Evolutionary conservation across 2,329 filamentous ascomycete species (phyloP).

Genomic region (Aspergillus sp.): DNA sequence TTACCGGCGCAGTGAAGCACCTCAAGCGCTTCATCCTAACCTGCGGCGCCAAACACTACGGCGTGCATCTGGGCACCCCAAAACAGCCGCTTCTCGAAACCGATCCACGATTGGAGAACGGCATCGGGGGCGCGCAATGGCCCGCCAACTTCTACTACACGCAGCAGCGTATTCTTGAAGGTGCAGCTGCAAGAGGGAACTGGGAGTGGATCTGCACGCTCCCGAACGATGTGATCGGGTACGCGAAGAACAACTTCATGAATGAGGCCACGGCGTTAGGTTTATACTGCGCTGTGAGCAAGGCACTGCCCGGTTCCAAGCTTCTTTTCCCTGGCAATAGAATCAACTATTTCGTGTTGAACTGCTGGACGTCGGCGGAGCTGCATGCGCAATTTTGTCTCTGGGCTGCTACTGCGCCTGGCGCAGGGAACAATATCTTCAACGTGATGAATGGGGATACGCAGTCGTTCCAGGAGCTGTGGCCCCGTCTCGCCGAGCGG

Average conservation of each 20-base stretch:
- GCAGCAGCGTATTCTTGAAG: constrained; percentile 46
- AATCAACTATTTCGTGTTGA: constrained; percentile 31
- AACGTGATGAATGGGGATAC: constrained; percentile 42
- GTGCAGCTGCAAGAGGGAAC: constrained; percentile 24
- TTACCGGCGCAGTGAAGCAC: constrained; percentile 39
- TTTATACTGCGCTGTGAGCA: constrained; percentile 36
- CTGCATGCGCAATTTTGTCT: constrained; percentile 37
- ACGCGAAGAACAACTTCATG: constrained; percentile 41
- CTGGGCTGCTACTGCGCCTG: constrained; percentile 31
- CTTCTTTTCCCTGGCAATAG: constrained; percentile 35
- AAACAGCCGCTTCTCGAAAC: constrained; percentile 50
- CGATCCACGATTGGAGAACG: constrained; percentile 42
- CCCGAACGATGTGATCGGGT: constrained; percentile 47
- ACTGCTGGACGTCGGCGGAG: constrained; percentile 32
- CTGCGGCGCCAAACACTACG: constrained; percentile 53
- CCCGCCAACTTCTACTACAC: constrained; percentile 53
- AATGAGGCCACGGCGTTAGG: constrained; percentile 41
- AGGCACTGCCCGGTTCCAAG: constrained; percentile 27
- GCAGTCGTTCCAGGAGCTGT: constrained; percentile 39
- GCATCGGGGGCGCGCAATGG: constrained; percentile 23
- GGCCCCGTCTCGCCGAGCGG: constrained; percentile 38
- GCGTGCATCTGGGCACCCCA: constrained; percentile 49
- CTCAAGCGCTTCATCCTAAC: constrained; percentile 51
- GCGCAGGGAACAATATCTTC: constrained; percentile 39
- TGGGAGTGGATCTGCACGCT: constrained; percentile 46